Evolutionary conservation across 2,329 filamentous ascomycete species (phyloP).

Genomic region (Didymella exigua): DNA sequence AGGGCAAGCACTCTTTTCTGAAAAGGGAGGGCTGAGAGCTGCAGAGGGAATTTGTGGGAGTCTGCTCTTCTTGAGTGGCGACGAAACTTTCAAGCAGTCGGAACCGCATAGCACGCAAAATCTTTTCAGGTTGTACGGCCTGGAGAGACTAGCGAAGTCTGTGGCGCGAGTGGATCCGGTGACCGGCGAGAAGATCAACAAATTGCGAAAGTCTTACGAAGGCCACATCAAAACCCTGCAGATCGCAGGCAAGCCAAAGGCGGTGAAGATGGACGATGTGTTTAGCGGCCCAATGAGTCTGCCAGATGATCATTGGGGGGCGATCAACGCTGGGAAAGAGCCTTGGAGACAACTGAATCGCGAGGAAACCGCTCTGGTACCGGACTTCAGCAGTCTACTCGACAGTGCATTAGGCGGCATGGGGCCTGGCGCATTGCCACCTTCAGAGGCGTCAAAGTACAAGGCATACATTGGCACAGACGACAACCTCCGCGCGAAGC

Average conservation of each 20-base stretch:
- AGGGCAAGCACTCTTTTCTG: conserved; percentile 33
- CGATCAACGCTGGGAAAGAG: conserved; percentile 48
- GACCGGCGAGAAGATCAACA: conserved; percentile 70
- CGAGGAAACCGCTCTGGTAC: conserved; percentile 34
- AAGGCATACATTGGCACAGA: conserved; percentile 53
- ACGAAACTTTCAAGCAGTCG: conserved; percentile 50
- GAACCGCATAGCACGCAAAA: conserved; percentile 64
- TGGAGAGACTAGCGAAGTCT: conserved; percentile 61
- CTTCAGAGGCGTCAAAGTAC: conserved; percentile 50
- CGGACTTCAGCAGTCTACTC: conserved; percentile 43
- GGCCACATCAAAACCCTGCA: conserved; percentile 58
- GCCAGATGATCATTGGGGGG: conserved; percentile 51
- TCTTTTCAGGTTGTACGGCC: conserved; percentile 63
- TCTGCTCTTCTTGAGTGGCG: conserved; percentile 45
- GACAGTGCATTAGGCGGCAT: conserved; percentile 50
- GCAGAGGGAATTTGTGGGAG: conserved; percentile 39
- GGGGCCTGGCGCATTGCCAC: conserved; percentile 51
- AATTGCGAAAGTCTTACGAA: conserved; percentile 63
- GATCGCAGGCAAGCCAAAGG: conserved; percentile 57
- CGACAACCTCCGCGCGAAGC: conserved; percentile 44
- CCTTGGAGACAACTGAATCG: conserved; percentile 40
- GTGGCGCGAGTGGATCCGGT: conserved; percentile 65
- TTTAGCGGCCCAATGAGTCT: conserved; percentile 45
- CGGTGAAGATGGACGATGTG: conserved; percentile 48
- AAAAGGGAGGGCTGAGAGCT: conserved; percentile 35